Base-by-base conservation (phyloP, 495 filamentous ascomycete genomes). In the Cenococcum geophilum region DNA sequence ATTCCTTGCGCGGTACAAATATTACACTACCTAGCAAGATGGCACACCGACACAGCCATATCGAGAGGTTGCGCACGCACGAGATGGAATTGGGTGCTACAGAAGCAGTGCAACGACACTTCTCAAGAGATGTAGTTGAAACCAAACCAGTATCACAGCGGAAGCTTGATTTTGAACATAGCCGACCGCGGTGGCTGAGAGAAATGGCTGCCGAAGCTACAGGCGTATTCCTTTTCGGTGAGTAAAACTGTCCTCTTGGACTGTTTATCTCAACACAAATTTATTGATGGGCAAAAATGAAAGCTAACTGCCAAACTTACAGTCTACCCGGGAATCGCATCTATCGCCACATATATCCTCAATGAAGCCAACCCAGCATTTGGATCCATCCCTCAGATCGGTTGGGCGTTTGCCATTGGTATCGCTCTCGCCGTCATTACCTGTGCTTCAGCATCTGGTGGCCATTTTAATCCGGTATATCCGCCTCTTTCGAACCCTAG, bases 361-460 rank as follows among this genome's bases (percentile, higher is more conserved):
- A 76, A 78, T 61, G 65, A 62, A 11, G 67, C 59, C 27, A 62
- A 66, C 40, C 70, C 74, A 0, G 71, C 68, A 8, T 80, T 76
- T 57, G 72, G 78, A 42, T 74, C 68, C 51, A 60, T 82, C 52
- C 76, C 80, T 63, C 73, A 77, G 55, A 78, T 80, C 55, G 79
- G 79, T 25, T 77, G 69, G 62, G 61, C 78, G 4, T 80, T 76
- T 62, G 78, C 77, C 25, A 62, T 81, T 45, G 79, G 79, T 10
- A 82, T 82, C 60, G 75, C 78, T 12, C 80, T 82, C 61, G 79
- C 79, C 35, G 80, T 82, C 68, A 78, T 80, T 52, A 75, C 75
- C 42, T 80, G 77, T 56, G 79, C 74, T 51, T 66, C 78, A 8
- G 79, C 77, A 0, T 78, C 76, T 14, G 79, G 79, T 60, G 79